phyloP scores from a whole-genome alignment of 1,139 yeast genomes.

The Lizanozyma gosingica region DNA sequence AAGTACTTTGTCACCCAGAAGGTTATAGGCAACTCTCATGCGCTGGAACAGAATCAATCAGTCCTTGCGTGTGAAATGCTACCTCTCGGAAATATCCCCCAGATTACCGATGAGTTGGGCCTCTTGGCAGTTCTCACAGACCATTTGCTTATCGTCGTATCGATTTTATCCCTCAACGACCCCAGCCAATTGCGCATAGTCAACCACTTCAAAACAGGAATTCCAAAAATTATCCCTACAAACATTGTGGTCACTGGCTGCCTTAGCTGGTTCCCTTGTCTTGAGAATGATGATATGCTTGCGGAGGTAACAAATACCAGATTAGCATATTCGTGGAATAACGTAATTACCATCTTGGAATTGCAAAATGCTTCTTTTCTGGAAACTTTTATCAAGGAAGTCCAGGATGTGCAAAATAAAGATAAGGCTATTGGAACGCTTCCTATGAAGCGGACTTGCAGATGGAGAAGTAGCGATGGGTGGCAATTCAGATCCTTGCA shows the following conservation, averaged over 20 bases:
- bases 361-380: constrained; percentile 28
- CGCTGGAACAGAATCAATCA: constrained; percentile 13
- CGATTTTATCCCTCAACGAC: constrained; percentile 43
- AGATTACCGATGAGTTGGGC: constrained; percentile 48
- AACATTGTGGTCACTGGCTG: constrained; percentile 35
- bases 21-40: constrained; percentile 42
- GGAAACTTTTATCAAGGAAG: constrained; percentile 15
- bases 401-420: constrained; percentile 34
- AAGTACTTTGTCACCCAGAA: constrained; percentile 40
- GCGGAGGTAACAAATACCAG: constrained; percentile 26
- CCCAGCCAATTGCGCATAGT: constrained; percentile 21
- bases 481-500: constrained; percentile 39
- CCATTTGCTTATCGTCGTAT: constrained; percentile 40
- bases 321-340: constrained; percentile 63
- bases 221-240: constrained; percentile 28
- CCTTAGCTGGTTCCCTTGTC: constrained; percentile 49
- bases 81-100: constrained; percentile 46
- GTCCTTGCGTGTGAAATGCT: constrained; percentile 34
- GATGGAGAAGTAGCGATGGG: constrained; percentile 35
- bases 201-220: constrained; percentile 46
- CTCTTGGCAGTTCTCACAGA: constrained; percentile 55
- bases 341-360: constrained; percentile 47
- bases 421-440: constrained; percentile 29
- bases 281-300: constrained; percentile 18
- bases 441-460: constrained; percentile 34